Base-by-base conservation (phyloP, 106 monocot genomes). In the Cymbidium sinense region DNA sequence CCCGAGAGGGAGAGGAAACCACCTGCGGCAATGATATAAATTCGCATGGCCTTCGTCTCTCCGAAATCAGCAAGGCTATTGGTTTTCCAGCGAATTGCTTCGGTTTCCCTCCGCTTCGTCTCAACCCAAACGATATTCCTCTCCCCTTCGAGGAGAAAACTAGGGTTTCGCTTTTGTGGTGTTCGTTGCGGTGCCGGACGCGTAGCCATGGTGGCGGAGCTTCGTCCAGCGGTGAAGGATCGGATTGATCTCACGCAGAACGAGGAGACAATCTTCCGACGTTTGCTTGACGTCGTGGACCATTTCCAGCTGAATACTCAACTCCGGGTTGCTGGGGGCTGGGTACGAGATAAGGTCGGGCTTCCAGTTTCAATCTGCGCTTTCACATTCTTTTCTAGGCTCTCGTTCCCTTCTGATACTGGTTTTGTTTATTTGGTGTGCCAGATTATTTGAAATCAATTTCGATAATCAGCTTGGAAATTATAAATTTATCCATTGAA, bases 291-390 rank as follows among this genome's bases (percentile, higher is more conserved):
- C 34, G 96, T 93, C 8, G 79, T 91, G 30, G 78, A 77, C 50
- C 93, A 93, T 82, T 89, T 91, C 82, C 44, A 82, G 28, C 71
- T 96, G 29, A 80, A 85, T 33, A 93, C 91, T 7, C 87, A 93
- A 82, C 86, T 96, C 29, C 84, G 96, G 8, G 96, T 96, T 19
- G 96, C 96, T 10, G 96, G 96, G 43, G 96, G 96, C 1, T 96
- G 96, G 96, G 96, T 96, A 13, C 91, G 96, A 20, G 96, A 96
- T 78, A 96, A 96, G 93, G 93, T 93, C 25, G 10, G 76, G 20
- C 47, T 18, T 25, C 67, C 33, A 31, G 31, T 33, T 67, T 67
- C 67, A 31, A 6, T 64, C 17, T 67, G 67, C 67, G 4, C n/a
- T 12, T 58, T 58, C n/a, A 25, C 8, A 58, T 58, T 23, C 21